Evolutionary conservation across 192 early-diverging fungal species (phyloP).

Genomic region (Coemansia sp.): DNA sequence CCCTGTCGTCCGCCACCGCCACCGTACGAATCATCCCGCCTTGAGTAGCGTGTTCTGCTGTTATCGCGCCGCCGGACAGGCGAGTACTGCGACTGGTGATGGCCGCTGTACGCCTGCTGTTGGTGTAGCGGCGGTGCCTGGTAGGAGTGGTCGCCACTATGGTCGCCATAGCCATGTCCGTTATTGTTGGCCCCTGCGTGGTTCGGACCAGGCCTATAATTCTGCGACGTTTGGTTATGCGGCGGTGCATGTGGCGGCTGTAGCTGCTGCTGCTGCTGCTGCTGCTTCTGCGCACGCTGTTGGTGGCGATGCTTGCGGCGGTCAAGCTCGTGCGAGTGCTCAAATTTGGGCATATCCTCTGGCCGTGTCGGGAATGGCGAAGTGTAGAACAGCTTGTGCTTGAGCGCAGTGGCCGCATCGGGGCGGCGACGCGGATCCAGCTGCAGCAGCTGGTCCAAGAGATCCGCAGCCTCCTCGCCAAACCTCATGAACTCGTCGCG

Average conservation of each 20-base stretch:
- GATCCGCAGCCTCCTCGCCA: conserved; percentile 63
- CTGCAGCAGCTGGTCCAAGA: conserved; percentile 77
- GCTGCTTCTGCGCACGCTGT: conserved; percentile 14
- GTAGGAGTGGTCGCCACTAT: neutral
- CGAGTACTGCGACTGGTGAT: conserved; percentile 36
- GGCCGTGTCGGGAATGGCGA: conserved; percentile 70
- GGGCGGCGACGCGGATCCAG: conserved; percentile 75
- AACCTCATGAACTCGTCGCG: conserved; percentile 61
- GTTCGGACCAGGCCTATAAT: neutral
- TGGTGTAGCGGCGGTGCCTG: neutral
- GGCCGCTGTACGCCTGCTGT: conserved; percentile 14
- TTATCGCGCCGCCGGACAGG: conserved; percentile 24
- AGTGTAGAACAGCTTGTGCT: conserved; percentile 79
- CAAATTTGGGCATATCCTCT: conserved; percentile 69
- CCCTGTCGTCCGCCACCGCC: neutral
- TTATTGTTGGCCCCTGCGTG: neutral
- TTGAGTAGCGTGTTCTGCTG: conserved; percentile 15
- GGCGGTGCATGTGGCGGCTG: conserved; percentile 9
- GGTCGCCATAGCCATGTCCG: neutral
- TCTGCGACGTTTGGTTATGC: conserved; percentile 19
- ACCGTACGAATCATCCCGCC: conserved; percentile 29
- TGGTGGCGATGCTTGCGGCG: conserved; percentile 53
- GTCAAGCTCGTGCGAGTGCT: conserved; percentile 79
- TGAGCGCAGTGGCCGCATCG: conserved; percentile 73
- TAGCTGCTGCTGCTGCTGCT: conserved; percentile 5